phyloP scores from a whole-genome alignment of 495 filamentous ascomycete genomes.

The Aspergillus panamensis region DNA sequence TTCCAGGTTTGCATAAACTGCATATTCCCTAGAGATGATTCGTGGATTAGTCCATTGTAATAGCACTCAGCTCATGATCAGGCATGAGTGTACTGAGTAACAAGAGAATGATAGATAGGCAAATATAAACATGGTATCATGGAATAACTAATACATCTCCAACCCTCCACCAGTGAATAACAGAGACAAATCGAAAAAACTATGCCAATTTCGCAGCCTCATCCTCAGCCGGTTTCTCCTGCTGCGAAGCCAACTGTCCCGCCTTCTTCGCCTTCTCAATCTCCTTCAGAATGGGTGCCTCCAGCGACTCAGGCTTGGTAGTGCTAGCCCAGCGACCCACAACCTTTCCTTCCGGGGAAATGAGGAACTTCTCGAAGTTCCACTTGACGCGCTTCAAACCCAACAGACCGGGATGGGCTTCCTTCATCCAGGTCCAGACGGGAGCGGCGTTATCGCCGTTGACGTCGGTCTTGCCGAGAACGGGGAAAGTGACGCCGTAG shows the following conservation, averaged over 20 bases:
- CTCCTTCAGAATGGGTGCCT: constrained; percentile 70
- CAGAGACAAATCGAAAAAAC: constrained; percentile 3
- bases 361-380: constrained; percentile 97
- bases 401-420: constrained; percentile 73
- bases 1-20: too few species aligned
- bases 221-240: constrained; percentile 7
- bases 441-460: constrained; percentile 82
- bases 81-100: neutral
- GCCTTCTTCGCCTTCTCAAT: constrained; percentile 50
- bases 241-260: constrained; percentile 31
- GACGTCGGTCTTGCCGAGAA: constrained; percentile 88
- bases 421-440: constrained; percentile 86
- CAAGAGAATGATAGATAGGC: neutral
- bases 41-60: neutral
- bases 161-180: neutral
- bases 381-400: constrained; percentile 90
- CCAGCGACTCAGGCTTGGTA: constrained; percentile 78
- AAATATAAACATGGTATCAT: constrained; percentile 1
- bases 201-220: constrained; percentile 19
- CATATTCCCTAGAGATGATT: too few species aligned
- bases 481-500: constrained; percentile 92
- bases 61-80: neutral
- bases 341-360: constrained; percentile 81
- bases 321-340: constrained; percentile 76
- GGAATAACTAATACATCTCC: neutral